A percentile compares a stretch with the other conserved stretches of the same genome.
These are phyloP conservation scores for Turritis glabra DNA, from an alignment of 345 rosid species.

Conservation along the genomic window DNA sequence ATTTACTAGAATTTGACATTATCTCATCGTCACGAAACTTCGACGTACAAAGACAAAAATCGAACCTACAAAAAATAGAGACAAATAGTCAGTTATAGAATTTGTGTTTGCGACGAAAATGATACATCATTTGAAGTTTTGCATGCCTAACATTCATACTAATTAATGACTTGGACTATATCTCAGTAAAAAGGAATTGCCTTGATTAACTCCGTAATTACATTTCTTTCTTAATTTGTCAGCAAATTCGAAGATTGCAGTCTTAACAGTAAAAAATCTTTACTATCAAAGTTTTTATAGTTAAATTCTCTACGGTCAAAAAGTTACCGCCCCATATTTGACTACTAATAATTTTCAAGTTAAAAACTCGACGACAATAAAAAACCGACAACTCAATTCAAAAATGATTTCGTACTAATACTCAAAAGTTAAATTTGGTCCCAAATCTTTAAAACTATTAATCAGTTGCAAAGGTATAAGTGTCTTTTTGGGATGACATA, in stretches of 20 bases:
- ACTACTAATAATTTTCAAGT: not conserved
- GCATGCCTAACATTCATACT: not conserved
- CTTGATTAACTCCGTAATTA: not conserved
- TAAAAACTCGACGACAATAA: too few species aligned
- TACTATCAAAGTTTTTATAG: too few species aligned
- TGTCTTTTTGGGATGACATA: conserved; percentile 22
- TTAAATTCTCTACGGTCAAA: too few species aligned
- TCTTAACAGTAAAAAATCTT: too few species aligned
- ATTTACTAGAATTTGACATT: not conserved
- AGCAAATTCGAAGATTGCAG: not conserved
- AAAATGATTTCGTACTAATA: not conserved
- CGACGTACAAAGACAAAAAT: not conserved
- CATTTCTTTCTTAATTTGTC: not conserved
- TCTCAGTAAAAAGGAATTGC: not conserved
- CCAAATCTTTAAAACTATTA: not conserved
- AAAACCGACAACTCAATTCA: not conserved
- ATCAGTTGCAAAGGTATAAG: conserved; percentile 23
- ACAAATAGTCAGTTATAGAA: not conserved
- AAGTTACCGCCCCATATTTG: too few species aligned
- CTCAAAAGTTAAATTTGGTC: conserved; percentile 8
- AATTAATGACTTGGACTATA: not conserved
- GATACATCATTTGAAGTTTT: not conserved
- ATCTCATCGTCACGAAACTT: not conserved
- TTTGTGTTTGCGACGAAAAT: not conserved
- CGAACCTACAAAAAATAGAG: not conserved